A percentile compares a stretch with the other conserved stretches of the same genome.
phyloP scores from a whole-genome alignment of 73 alveolate species.

The Paraurostyla sp. region DNA sequence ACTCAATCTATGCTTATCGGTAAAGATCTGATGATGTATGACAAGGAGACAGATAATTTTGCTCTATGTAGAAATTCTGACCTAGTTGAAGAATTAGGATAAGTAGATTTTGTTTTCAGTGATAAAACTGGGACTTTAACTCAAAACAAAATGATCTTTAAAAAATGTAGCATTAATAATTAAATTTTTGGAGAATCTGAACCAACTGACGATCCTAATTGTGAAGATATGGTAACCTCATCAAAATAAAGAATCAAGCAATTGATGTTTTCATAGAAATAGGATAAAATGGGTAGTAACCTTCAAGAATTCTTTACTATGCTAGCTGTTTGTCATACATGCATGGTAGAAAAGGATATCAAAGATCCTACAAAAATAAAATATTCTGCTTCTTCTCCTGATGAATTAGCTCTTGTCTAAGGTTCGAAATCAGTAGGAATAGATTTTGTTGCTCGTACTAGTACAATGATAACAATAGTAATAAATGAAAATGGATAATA shows the following conservation, averaged over 20 bases:
- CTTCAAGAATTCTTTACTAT: conserved; percentile 67
- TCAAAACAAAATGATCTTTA: conserved; percentile 97
- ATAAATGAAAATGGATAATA: neutral
- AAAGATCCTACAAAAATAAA: conserved; percentile 68
- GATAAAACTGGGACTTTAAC: conserved; percentile 99
- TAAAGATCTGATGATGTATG: conserved; percentile 86
- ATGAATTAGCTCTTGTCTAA: conserved; percentile 92
- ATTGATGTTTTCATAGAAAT: neutral
- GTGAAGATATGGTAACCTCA: conserved; percentile 74
- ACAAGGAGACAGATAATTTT: conserved; percentile 82
- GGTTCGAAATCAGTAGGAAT: conserved; percentile 54
- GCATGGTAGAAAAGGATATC: conserved; percentile 74
- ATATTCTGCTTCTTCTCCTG: conserved; percentile 95
- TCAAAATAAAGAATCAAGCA: conserved; percentile 21
- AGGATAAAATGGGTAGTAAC: neutral
- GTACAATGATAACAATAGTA: neutral
- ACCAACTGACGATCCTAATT: conserved; percentile 51
- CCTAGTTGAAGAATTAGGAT: conserved; percentile 99
- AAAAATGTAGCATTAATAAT: conserved; percentile 91
- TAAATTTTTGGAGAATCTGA: conserved; percentile 82
- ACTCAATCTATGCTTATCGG: conserved; percentile 87
- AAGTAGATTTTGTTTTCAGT: conserved; percentile 97
- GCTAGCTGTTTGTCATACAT: conserved; percentile 91
- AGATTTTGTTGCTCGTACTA: conserved; percentile 67
- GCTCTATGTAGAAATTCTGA: conserved; percentile 98